phyloP scores from a whole-genome alignment of 2,329 filamentous ascomycete species.

The Pseudogymnoascus sp. region DNA sequence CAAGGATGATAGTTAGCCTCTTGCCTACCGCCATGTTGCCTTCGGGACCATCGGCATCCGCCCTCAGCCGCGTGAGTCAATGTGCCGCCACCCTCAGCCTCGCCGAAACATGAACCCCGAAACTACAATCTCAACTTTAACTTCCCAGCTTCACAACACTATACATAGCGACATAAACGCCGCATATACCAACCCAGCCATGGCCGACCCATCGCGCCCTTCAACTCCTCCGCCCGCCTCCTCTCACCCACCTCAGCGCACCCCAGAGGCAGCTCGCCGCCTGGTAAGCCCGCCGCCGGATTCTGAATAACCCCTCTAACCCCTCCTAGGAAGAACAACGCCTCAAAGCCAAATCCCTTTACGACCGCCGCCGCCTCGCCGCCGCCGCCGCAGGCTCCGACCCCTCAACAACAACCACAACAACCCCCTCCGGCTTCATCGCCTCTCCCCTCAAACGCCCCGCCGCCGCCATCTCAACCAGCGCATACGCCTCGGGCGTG shows the following conservation, averaged over 20 bases:
- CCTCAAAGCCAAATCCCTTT: constrained; percentile 62
- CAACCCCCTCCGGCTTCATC: constrained; percentile 61
- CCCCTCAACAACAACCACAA: constrained; percentile 33
- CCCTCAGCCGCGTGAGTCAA: constrained; percentile 7
- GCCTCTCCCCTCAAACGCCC: constrained; percentile 63
- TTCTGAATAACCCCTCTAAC: neutral
- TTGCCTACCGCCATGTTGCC: neutral
- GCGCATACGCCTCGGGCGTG: constrained; percentile 27
- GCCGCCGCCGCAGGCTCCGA: constrained; percentile 23
- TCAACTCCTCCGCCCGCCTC: neutral
- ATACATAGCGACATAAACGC: neutral
- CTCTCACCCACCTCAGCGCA: neutral
- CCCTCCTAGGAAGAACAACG: constrained; percentile 70
- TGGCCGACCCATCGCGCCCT: neutral
- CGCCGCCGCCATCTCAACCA: constrained; percentile 52
- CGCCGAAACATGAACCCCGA: neutral
- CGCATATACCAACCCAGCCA: neutral
- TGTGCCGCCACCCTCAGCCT: neutral
- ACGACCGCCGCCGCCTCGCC: neutral
- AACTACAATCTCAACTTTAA: neutral
- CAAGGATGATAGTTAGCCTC: constrained; percentile 7
- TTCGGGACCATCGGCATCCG: neutral
- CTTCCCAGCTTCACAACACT: constrained; percentile 12
- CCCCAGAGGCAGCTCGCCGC: neutral
- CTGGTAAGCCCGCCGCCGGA: neutral